Conservation (phyloP, 2,329 filamentous ascomycete genomes). For the Elsinoe australis region DNA sequence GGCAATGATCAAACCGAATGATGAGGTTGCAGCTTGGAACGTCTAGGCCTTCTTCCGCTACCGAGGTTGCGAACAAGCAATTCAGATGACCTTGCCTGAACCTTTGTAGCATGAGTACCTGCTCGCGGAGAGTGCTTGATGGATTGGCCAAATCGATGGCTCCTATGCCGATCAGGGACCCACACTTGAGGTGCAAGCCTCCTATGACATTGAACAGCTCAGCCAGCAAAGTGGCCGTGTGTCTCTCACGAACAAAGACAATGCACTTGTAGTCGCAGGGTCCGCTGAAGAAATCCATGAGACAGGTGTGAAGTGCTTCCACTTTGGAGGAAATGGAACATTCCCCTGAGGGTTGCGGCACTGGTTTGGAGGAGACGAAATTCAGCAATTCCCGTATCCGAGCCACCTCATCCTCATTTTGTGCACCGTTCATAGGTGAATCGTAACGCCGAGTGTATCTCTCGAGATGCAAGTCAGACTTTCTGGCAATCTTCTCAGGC, state of each 20-base stretch:
- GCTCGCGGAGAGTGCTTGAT: conserved; percentile 62
- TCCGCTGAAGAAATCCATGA: conserved; percentile 56
- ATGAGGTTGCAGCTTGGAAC: conserved; percentile 61
- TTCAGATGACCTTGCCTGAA: conserved; percentile 54
- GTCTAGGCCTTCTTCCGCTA: conserved; percentile 59
- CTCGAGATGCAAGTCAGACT: conserved; percentile 52
- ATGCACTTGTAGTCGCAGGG: conserved; percentile 63
- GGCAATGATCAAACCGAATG: conserved; percentile 75
- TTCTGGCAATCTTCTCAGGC: conserved; percentile 53
- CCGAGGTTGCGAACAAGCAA: conserved; percentile 56
- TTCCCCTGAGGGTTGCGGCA: not conserved
- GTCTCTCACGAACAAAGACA: conserved; percentile 73
- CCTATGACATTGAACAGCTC: conserved; percentile 56
- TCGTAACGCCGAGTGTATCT: conserved; percentile 19
- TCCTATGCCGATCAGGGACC: conserved; percentile 57
- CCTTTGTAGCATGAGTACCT: conserved; percentile 63
- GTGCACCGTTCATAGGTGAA: not conserved
- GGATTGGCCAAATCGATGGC: conserved; percentile 37
- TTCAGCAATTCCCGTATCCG: conserved; percentile 52
- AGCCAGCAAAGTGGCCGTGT: conserved; percentile 66
- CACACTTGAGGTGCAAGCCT: conserved; percentile 52
- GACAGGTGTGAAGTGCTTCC: conserved; percentile 50
- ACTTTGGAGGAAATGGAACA: conserved; percentile 60
- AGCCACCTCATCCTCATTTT: conserved; percentile 44
- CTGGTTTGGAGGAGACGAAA: conserved; percentile 21